Evolutionary conservation across 257 asterid genomes (phyloP).

Genomic region (Solanum sparsipilum): DNA sequence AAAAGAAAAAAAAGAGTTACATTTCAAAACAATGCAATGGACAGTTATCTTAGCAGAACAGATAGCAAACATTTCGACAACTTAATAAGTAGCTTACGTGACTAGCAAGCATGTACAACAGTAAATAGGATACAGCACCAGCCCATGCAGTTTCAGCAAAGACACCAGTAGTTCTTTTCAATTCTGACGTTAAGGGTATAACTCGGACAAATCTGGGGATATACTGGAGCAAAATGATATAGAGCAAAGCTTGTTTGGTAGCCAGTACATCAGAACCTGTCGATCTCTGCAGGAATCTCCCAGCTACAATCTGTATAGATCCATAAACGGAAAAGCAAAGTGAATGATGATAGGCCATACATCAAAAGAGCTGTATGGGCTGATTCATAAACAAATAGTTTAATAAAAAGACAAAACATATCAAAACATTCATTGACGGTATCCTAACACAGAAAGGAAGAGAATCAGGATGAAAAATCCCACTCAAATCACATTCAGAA

Average conservation of each 20-base stretch:
- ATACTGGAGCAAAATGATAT: constrained; percentile 68
- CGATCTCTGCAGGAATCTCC: constrained; percentile 71
- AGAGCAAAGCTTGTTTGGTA: constrained; percentile 65
- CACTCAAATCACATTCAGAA: neutral
- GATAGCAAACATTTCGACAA: neutral
- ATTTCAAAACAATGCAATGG: neutral
- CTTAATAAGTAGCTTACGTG: constrained; percentile 49
- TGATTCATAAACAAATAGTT: neutral
- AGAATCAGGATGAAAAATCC: neutral
- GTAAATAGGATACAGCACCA: constrained; percentile 86
- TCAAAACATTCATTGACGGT: neutral
- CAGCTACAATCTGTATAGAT: constrained; percentile 60
- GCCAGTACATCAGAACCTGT: constrained; percentile 67
- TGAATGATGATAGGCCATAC: neutral
- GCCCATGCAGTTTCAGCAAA: constrained; percentile 99
- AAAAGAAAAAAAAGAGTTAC: neutral
- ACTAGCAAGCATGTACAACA: constrained; percentile 89
- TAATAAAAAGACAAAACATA: neutral
- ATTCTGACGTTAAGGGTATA: constrained; percentile 71
- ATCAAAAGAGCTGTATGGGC: neutral
- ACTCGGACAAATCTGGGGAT: constrained; percentile 70
- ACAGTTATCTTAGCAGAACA: neutral
- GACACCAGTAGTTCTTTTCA: constrained; percentile 87
- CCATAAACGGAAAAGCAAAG: constrained; percentile 3
- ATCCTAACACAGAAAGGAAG: neutral